These are phyloP conservation scores for Rhodotorula sp. DNA, from an alignment of 1,284 basidiomycete genomes.

Conservation along the genomic window DNA sequence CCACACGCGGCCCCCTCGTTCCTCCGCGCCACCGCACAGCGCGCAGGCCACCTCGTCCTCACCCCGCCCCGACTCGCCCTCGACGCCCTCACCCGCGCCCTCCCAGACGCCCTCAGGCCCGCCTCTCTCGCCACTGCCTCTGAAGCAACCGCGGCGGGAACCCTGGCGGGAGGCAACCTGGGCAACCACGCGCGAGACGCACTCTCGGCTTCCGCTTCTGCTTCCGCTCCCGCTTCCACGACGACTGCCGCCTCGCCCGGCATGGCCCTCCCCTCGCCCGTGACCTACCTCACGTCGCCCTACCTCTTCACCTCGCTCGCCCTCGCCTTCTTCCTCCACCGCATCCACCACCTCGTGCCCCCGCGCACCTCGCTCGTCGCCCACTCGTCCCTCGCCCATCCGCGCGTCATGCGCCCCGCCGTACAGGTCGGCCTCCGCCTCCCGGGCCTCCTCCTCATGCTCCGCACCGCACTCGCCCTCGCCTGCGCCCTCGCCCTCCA, in stretches of 20 bases:
- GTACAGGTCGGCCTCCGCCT: slow-evolving; percentile 10
- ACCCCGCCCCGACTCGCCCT: neutral
- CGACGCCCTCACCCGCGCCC: neutral
- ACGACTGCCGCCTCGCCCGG: neutral
- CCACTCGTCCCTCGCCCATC: neutral
- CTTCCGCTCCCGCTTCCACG: neutral
- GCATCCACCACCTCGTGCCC: slow-evolving; percentile 39
- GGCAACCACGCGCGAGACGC: too few relatives aligned
- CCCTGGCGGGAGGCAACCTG: too few relatives aligned
- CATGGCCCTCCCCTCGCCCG: slow-evolving; percentile 14
- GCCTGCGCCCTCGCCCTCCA: neutral
- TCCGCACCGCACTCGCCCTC: slow-evolving; percentile 3
- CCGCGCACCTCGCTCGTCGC: slow-evolving; percentile 2
- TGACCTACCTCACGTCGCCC: slow-evolving; percentile 27
- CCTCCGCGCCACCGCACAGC: neutral
- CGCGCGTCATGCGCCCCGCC: neutral
- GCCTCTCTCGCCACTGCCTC: neutral
- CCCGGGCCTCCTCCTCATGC: slow-evolving; percentile 11
- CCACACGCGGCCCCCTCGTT: neutral
- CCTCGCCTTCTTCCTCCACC: slow-evolving; percentile 34
- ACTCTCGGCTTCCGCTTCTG: neutral
- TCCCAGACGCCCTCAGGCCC: neutral
- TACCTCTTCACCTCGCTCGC: slow-evolving; percentile 31
- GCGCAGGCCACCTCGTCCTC: slow-evolving; percentile 12
- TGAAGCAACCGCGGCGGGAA: too few relatives aligned